These are phyloP conservation scores for Alternaria infectoria DNA, from an alignment of 2,329 filamentous ascomycete species.

Conservation along the genomic window DNA sequence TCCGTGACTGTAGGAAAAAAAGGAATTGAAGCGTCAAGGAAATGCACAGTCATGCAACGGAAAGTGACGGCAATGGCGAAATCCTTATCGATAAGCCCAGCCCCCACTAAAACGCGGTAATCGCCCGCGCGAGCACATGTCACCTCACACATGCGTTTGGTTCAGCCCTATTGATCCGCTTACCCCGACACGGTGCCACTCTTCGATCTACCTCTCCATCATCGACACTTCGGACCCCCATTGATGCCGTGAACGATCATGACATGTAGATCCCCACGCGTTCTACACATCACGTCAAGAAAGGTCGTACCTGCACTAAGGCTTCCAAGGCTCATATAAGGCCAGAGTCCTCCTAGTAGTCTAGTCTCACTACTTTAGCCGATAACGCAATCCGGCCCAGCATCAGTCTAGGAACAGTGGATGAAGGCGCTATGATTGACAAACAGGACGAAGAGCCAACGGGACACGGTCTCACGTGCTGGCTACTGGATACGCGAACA, in stretches of 20 bases:
- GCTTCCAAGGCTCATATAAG: constrained; percentile 2
- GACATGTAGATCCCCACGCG: constrained; percentile 1
- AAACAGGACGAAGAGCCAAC: constrained; percentile 12
- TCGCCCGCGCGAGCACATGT: background rate
- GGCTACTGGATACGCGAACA: constrained; percentile 57
- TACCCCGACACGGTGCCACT: constrained; percentile 1
- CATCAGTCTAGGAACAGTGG: background rate
- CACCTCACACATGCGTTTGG: background rate
- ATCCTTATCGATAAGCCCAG: constrained; percentile 22
- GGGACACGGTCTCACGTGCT: constrained; percentile 49
- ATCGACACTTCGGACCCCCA: constrained; percentile 14
- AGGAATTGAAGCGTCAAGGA: background rate
- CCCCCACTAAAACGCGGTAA: constrained; percentile 8
- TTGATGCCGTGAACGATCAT: constrained; percentile 2
- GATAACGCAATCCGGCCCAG: background rate
- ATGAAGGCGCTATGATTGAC: constrained; percentile 14
- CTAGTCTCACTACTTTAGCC: constrained; percentile 1
- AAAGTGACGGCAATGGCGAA: constrained; percentile 5
- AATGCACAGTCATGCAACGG: constrained; percentile 8
- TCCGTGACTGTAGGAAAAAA: constrained; percentile 10
- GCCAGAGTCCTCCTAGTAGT: background rate
- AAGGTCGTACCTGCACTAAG: background rate
- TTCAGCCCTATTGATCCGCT: constrained; percentile 4
- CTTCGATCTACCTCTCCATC: constrained; percentile 1
- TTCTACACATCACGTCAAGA: background rate